Conservation (phyloP, 2,329 filamentous ascomycete genomes). For the Annulohypoxylon truncatum region DNA sequence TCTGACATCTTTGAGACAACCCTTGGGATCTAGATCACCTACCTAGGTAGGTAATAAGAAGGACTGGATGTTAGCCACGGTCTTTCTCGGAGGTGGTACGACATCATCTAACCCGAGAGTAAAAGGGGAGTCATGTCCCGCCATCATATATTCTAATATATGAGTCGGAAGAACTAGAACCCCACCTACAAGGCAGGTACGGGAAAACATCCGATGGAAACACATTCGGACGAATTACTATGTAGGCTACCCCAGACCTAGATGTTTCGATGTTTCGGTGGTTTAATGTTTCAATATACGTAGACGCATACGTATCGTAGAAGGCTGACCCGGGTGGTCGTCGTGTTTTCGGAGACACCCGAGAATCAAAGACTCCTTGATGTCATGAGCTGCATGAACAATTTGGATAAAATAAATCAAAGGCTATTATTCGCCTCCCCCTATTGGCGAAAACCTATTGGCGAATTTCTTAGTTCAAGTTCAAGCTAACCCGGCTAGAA, state of each 20-base stretch:
- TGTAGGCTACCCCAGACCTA: slow-evolving; percentile 2
- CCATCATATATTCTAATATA: slow-evolving; percentile 1
- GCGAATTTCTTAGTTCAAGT: slow-evolving; percentile 11
- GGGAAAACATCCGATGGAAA: slow-evolving; percentile 8
- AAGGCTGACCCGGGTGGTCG: not conserved
- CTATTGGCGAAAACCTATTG: slow-evolving; percentile 31
- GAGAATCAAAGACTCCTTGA: slow-evolving; percentile 18
- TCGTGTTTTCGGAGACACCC: slow-evolving; percentile 10
- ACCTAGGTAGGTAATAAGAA: not conserved
- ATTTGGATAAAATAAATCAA: slow-evolving; percentile 37
- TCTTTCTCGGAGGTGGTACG: slow-evolving; percentile 18
- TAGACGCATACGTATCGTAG: not conserved
- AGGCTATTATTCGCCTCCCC: not conserved
- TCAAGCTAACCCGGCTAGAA: slow-evolving; percentile 16
- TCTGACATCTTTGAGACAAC: not conserved
- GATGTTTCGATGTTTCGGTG: slow-evolving; percentile 14
- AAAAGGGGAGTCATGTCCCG: slow-evolving; percentile 19
- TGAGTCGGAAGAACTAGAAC: slow-evolving; percentile 10
- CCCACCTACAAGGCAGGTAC: not conserved
- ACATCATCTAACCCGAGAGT: slow-evolving; percentile 24
- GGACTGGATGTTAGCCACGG: not conserved
- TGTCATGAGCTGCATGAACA: slow-evolving; percentile 20
- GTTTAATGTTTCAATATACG: slow-evolving; percentile 19
- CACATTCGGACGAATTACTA: not conserved
- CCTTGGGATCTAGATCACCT: not conserved